These are phyloP conservation scores for Arabidopsis suecica DNA, from an alignment of 345 rosid species.

Conservation along the genomic window DNA sequence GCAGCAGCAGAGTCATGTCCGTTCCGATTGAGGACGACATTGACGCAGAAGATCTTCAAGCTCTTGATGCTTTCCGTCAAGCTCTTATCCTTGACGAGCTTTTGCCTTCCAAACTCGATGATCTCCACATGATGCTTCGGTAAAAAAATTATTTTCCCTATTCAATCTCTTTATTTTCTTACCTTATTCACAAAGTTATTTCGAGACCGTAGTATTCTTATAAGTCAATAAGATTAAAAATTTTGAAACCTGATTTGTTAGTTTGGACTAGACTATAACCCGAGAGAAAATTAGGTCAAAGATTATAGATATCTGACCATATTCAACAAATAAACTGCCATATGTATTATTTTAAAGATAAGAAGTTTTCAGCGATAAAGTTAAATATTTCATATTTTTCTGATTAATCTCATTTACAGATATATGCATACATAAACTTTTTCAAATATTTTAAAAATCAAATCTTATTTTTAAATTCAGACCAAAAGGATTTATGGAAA, in stretches of 20 bases:
- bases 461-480: not conserved
- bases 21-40: constrained; percentile 64
- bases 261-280: not conserved
- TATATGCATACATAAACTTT: not conserved
- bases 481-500: not conserved
- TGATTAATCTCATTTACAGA: not conserved
- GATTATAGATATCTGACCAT: not conserved
- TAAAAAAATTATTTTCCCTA: not conserved
- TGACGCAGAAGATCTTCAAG: constrained; percentile 77
- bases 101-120: constrained; percentile 80
- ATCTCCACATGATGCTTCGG: constrained; percentile 89
- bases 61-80: constrained; percentile 90
- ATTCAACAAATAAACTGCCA: constrained; percentile 1
- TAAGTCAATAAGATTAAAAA: not conserved
- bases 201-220: constrained; percentile 1
- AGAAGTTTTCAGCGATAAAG: not conserved
- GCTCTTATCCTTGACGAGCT: constrained; percentile 85
- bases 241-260: too few relatives aligned
- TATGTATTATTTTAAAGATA: not conserved
- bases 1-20: constrained; percentile 70
- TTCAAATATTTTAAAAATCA: not conserved
- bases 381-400: too few relatives aligned
- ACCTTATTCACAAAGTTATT: constrained; percentile 7
- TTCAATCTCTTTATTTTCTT: constrained; percentile 7
- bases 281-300: not conserved